Base-by-base conservation (phyloP, 306 rosid species). In the Dicorynia guianensis region DNA sequence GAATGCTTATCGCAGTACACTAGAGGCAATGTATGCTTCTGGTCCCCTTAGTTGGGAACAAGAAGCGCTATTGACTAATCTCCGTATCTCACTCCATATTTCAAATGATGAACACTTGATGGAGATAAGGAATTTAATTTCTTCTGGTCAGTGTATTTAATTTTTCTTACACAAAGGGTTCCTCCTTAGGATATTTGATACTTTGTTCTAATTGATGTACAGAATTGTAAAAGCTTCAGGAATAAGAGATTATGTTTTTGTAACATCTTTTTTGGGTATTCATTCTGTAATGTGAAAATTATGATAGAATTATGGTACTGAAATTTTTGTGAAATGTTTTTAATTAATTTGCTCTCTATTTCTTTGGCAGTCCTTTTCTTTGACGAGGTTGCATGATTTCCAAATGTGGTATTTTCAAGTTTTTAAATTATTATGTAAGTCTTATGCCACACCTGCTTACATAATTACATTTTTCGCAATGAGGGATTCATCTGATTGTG, bases 41-140 rank as follows among this genome's bases (percentile, higher is more conserved):
- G 97, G 99, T 76, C 85, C 91, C 86, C 82, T 95, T 83, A 95
- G 90, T 80, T 95, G 98, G 99, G 97, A 90, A 76, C 83, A 92
- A 43, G 92, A 90, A 90, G 91, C 75, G 40, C 74, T 89, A 70
- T 78, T 95, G 88, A 92, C 99, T 69, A 89, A 84, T 67, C 93
- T 95, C 76, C 97, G 99, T 48, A 85, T 84, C 68, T 82, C 91
- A 73, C 96, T 95, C 66, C 85, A 89, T 79, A 84, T 95, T 75
- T 89, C 99, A 10, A 90, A 92, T 76, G 99, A 95, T 82, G 97
- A 92, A 86, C 91, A 86, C 90, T 77, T 86, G 93, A 78, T 63
- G 67, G 97, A 85, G 71, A 53, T 71, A 75, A 79, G 81, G 74
- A 77, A 74, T 57, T 69, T 84, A 74, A 74, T 78, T 69, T 81